These are phyloP conservation scores for Phoma herbarum DNA, from an alignment of 2,329 filamentous ascomycete genomes.

Conservation along the genomic window DNA sequence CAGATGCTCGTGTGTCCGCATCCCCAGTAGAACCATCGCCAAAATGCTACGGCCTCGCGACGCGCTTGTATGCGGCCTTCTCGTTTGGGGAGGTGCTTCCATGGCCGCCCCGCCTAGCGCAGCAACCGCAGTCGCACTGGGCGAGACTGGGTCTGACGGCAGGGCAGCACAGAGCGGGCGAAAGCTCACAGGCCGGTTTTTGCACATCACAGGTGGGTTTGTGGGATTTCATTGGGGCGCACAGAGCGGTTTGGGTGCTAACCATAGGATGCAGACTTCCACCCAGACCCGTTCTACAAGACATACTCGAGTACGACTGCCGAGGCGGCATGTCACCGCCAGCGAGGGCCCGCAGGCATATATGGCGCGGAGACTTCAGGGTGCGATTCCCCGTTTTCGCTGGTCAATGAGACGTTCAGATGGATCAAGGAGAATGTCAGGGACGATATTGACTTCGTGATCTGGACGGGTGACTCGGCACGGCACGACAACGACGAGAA, in stretches of 20 bases:
- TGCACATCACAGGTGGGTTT: constrained; percentile 84
- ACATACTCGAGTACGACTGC: constrained; percentile 75
- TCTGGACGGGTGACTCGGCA: constrained; percentile 92
- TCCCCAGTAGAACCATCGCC: constrained; percentile 5
- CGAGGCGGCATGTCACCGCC: constrained; percentile 79
- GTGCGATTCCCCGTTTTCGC: constrained; percentile 82
- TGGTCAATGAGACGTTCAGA: constrained; percentile 87
- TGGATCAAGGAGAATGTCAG: constrained; percentile 84
- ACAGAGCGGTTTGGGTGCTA: constrained; percentile 5
- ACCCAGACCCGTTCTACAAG: constrained; percentile 90
- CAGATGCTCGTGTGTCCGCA: constrained; percentile 17
- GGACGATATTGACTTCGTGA: constrained; percentile 84
- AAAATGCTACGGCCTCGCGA: constrained; percentile 37
- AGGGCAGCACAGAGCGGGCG: constrained; percentile 29
- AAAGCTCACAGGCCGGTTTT: constrained; percentile 70
- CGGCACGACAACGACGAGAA: constrained; percentile 88
- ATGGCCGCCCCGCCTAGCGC: constrained; percentile 41
- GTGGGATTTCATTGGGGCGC: constrained; percentile 8
- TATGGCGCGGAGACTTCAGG: constrained; percentile 88
- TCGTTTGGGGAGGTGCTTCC: constrained; percentile 34
- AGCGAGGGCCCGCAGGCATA: constrained; percentile 76
- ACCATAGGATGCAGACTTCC: constrained; percentile 72
- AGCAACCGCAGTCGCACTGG: constrained; percentile 21
- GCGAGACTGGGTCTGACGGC: constrained; percentile 21
- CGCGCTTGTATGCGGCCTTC: constrained; percentile 41